phyloP scores from a whole-genome alignment of 2,329 filamentous ascomycete genomes.

The Chaetomium sp. region DNA sequence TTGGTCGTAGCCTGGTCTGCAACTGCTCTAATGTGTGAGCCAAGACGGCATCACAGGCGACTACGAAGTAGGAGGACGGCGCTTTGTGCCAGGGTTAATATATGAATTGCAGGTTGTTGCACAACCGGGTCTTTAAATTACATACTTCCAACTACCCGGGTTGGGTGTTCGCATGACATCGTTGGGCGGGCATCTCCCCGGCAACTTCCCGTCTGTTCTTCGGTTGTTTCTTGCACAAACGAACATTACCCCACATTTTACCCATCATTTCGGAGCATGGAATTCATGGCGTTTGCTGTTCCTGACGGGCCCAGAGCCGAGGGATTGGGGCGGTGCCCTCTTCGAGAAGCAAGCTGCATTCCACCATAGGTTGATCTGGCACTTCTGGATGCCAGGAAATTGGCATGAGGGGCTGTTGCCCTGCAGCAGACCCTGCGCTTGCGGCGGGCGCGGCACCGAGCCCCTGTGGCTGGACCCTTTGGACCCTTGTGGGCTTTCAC shows the following conservation, averaged over 20 bases:
- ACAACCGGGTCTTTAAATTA: neutral
- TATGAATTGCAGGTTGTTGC: neutral
- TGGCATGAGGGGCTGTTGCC: neutral
- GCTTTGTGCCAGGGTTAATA: neutral
- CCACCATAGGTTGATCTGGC: neutral
- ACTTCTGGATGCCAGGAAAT: neutral
- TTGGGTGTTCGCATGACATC: slow-evolving; percentile 18
- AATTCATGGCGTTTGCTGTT: neutral
- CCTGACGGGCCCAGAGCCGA: neutral
- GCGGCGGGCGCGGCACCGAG: neutral
- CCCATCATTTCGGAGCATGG: neutral
- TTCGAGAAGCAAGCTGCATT: neutral
- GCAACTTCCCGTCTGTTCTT: slow-evolving; percentile 1
- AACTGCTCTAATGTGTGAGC: neutral
- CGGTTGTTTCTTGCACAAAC: slow-evolving; percentile 5
- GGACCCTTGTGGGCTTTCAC: neutral
- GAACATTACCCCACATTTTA: neutral
- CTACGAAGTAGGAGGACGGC: neutral
- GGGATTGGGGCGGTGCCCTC: neutral
- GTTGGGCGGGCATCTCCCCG: slow-evolving; percentile 18
- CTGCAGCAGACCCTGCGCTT: neutral
- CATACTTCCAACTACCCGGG: neutral
- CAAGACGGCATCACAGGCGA: neutral
- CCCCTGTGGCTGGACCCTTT: neutral
- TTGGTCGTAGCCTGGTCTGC: slow-evolving; percentile 12